These are phyloP conservation scores for Sporothrix luriei DNA, from an alignment of 2,329 filamentous ascomycete species.

Conservation along the genomic window DNA sequence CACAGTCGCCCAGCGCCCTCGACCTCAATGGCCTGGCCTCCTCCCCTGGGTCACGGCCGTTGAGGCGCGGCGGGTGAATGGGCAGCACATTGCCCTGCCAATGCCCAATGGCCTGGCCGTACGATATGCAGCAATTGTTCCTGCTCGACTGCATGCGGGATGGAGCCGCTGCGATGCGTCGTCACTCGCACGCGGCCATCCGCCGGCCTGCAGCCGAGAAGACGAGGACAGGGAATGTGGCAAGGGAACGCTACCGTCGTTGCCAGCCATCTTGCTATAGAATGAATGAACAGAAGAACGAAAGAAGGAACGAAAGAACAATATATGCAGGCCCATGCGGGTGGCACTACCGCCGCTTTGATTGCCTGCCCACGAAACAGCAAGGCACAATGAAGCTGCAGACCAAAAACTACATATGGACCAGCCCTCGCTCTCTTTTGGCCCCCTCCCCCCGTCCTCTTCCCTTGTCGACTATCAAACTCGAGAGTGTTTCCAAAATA, in stretches of 20 bases:
- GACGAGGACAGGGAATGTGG: background rate
- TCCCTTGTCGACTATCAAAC: constrained; percentile 47
- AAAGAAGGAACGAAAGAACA: background rate
- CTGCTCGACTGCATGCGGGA: constrained; percentile 1
- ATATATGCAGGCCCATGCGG: constrained; percentile 16
- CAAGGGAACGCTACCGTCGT: no score
- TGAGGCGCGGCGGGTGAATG: constrained; percentile 2
- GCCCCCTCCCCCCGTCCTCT: constrained; percentile 31
- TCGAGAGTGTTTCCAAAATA: constrained; percentile 42
- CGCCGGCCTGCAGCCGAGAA: constrained; percentile 20
- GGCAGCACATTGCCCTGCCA: constrained; percentile 20
- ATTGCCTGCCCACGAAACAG: background rate
- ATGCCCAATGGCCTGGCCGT: constrained; percentile 16
- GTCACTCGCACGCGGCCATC: constrained; percentile 23
- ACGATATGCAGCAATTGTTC: background rate
- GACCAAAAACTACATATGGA: constrained; percentile 27
- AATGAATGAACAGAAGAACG: background rate
- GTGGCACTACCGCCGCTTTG: constrained; percentile 14
- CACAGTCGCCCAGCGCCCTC: constrained; percentile 7
- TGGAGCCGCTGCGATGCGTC: constrained; percentile 20
- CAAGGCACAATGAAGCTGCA: background rate
- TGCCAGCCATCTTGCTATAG: no score
- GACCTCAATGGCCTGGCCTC: constrained; percentile 10
- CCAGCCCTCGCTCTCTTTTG: constrained; percentile 25
- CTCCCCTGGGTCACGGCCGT: constrained; percentile 7